These are phyloP conservation scores for Chrysanthemum seticuspe DNA, from an alignment of 129 eudicot genomes.

Conservation along the genomic window DNA sequence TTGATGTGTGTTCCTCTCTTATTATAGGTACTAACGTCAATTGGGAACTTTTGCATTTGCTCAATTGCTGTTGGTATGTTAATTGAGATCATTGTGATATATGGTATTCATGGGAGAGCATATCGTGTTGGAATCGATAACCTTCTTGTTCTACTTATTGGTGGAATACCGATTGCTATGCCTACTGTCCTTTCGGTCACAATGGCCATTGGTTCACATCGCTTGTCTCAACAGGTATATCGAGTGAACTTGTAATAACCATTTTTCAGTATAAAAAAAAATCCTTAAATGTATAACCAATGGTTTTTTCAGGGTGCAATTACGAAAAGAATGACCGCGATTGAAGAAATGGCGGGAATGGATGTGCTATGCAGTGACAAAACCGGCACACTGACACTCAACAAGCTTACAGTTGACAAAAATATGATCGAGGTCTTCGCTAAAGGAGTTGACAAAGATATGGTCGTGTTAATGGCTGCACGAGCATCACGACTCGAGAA, in stretches of 20 bases:
- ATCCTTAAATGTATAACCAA: neutral
- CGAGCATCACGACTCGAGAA: conserved; percentile 83
- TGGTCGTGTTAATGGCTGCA: conserved; percentile 82
- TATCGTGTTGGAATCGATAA: conserved; percentile 83
- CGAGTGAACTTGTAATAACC: neutral
- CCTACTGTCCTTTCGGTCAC: conserved; percentile 90
- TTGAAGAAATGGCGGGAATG: conserved; percentile 96
- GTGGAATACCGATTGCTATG: conserved; percentile 92
- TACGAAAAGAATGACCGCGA: conserved; percentile 89
- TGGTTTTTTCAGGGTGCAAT: conserved; percentile 58
- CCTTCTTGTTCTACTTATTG: conserved; percentile 80
- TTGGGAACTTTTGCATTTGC: conserved; percentile 89
- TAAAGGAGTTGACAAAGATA: conserved; percentile 63
- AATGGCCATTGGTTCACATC: conserved; percentile 92
- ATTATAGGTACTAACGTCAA: conserved; percentile 65
- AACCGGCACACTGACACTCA: conserved; percentile 79
- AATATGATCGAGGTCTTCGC: conserved; percentile 74
- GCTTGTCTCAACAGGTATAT: conserved; percentile 73
- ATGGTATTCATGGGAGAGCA: conserved; percentile 51
- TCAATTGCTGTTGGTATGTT: conserved; percentile 80
- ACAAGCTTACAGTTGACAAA: conserved; percentile 82
- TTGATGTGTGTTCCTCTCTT: neutral
- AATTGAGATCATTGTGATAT: conserved; percentile 67
- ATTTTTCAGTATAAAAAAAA: neutral
- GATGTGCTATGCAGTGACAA: conserved; percentile 89